These are phyloP conservation scores for Phytopythium vexans DNA, from an alignment of 352 stramenopile genomes.

Conservation along the genomic window DNA sequence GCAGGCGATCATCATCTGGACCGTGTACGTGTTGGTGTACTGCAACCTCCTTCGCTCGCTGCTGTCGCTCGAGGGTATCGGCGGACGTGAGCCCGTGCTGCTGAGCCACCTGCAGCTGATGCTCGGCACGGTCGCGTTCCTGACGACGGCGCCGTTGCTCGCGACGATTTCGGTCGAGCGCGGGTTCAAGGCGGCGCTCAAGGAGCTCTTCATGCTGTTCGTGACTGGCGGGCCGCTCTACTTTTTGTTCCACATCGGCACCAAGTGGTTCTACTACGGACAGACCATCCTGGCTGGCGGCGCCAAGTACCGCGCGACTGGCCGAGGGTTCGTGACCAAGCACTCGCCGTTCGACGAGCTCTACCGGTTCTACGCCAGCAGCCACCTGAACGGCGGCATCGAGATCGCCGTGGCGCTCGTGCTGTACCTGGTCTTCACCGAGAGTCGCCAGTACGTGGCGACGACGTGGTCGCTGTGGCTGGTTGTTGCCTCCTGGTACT, in stretches of 20 bases:
- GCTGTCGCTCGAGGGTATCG: slow-evolving; percentile 91
- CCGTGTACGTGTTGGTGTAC: slow-evolving; percentile 97
- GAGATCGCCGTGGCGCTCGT: slow-evolving; percentile 90
- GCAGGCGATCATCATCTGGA: slow-evolving; percentile 97
- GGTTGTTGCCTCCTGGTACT: slow-evolving; percentile 76
- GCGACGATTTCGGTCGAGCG: slow-evolving; percentile 97
- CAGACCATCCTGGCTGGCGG: slow-evolving; percentile 98
- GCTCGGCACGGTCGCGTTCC: slow-evolving; percentile 94
- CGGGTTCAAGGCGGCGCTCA: slow-evolving; percentile 94
- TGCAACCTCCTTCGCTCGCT: slow-evolving; percentile 94
- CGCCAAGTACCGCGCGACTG: slow-evolving; percentile 97
- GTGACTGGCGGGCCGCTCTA: slow-evolving; percentile 97
- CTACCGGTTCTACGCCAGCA: slow-evolving; percentile 98
- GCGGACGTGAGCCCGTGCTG: slow-evolving; percentile 90
- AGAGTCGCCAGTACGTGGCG: slow-evolving; percentile 94
- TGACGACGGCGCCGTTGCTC: slow-evolving; percentile 97
- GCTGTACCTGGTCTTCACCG: slow-evolving; percentile 93
- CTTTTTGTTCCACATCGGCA: slow-evolving; percentile 99
- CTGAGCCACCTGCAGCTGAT: slow-evolving; percentile 96
- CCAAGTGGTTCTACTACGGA: slow-evolving; percentile 98
- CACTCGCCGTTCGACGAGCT: slow-evolving; percentile 98
- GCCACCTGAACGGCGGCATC: slow-evolving; percentile 96
- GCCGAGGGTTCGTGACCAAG: slow-evolving; percentile 98
- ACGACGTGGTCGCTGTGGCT: slow-evolving; percentile 99
- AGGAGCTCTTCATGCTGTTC: slow-evolving; percentile 94